These are phyloP conservation scores for Aristolochia californica DNA, from an alignment of 164 flowering plant genomes.

Conservation along the genomic window DNA sequence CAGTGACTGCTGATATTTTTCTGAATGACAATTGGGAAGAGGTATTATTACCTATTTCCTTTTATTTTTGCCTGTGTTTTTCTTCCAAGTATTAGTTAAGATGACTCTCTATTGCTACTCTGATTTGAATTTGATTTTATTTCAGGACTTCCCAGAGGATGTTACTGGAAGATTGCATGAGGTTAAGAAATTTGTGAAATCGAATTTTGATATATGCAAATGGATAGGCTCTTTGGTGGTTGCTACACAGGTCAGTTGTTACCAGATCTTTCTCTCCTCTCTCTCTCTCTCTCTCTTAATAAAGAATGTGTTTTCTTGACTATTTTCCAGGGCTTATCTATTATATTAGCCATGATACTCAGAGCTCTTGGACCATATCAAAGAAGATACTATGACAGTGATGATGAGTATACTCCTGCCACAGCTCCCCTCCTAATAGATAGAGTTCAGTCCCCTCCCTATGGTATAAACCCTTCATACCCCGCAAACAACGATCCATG, in stretches of 20 bases:
- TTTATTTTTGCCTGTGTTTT: neutral
- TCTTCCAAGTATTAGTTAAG: neutral
- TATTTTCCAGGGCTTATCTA: constrained; percentile 45
- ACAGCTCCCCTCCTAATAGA: constrained; percentile 51
- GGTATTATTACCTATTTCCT: constrained; percentile 23
- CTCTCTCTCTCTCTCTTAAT: neutral
- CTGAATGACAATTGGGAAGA: constrained; percentile 70
- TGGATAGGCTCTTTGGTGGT: constrained; percentile 69
- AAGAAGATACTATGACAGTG: constrained; percentile 53
- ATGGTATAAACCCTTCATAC: constrained; percentile 35
- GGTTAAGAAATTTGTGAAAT: constrained; percentile 51
- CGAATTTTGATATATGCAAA: constrained; percentile 68
- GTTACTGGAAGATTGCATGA: constrained; percentile 49
- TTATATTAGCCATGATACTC: constrained; percentile 60
- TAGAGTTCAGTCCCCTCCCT: constrained; percentile 29
- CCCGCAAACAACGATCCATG: constrained; percentile 36
- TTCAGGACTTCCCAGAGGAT: constrained; percentile 82
- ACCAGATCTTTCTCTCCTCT: too few relatives aligned
- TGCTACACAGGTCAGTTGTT: constrained; percentile 77
- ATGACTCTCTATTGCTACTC: neutral
- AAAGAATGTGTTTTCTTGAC: neutral
- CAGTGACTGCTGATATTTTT: constrained; percentile 61
- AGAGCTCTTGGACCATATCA: constrained; percentile 68
- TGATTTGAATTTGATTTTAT: neutral
- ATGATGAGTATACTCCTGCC: constrained; percentile 49